phyloP scores from a whole-genome alignment of 805 yeast genomes.

The Nakazawaea laoshanensis region DNA sequence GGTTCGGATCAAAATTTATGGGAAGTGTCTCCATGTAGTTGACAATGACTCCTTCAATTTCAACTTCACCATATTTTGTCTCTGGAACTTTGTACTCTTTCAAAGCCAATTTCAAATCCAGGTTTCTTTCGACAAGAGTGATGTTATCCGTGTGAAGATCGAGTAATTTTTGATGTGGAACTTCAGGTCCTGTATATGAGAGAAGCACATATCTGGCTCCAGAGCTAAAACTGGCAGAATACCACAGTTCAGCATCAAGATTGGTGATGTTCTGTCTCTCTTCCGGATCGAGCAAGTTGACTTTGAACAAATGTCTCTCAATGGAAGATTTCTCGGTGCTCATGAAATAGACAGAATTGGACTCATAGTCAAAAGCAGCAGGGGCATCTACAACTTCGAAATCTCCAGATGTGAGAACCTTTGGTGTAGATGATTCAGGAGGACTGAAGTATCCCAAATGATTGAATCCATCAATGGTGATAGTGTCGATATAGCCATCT shows the following conservation, averaged over 20 bases:
- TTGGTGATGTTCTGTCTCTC: slow-evolving; percentile 38
- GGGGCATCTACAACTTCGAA: slow-evolving; percentile 90
- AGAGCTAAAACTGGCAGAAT: slow-evolving; percentile 63
- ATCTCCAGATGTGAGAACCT: slow-evolving; percentile 59
- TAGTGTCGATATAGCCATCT: slow-evolving; percentile 79
- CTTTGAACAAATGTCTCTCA: slow-evolving; percentile 77
- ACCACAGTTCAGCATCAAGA: slow-evolving; percentile 53
- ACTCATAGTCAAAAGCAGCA: slow-evolving; percentile 46
- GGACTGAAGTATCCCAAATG: slow-evolving; percentile 86
- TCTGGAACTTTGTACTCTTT: slow-evolving; percentile 47
- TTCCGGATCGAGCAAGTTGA: slow-evolving; percentile 42
- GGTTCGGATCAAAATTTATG: slow-evolving; percentile 49
- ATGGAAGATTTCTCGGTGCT: slow-evolving; percentile 73
- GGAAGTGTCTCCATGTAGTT: slow-evolving; percentile 78
- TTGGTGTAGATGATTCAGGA: slow-evolving; percentile 44
- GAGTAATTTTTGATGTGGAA: slow-evolving; percentile 72
- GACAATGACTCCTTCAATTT: slow-evolving; percentile 38
- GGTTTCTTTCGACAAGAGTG: slow-evolving; percentile 39
- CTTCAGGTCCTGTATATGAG: slow-evolving; percentile 67
- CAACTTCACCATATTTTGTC: slow-evolving; percentile 42
- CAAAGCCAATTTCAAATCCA: slow-evolving; percentile 29
- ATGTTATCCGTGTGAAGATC: slow-evolving; percentile 34
- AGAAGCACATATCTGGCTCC: slow-evolving; percentile 69
- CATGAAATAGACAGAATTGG: slow-evolving; percentile 50
- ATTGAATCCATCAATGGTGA: slow-evolving; percentile 49